Evolutionary conservation across 768 basidiomycete species (phyloP).

Genomic region (Lactarius deliciosus): DNA sequence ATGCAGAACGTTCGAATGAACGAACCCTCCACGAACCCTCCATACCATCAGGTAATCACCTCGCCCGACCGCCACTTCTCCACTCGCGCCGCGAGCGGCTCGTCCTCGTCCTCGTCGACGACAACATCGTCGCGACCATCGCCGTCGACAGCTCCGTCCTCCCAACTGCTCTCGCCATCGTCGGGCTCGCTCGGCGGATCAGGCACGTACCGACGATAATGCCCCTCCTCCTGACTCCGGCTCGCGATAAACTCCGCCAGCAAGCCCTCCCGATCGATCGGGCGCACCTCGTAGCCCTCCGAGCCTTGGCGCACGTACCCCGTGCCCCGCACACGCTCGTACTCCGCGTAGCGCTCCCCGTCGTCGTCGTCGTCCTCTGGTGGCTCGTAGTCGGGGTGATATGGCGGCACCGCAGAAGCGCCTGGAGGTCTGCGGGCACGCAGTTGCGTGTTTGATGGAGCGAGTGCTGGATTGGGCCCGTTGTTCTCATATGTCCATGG

Average conservation of each 20-base stretch:
- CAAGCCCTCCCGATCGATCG: conserved; percentile 62
- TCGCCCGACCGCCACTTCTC: conserved; percentile 33
- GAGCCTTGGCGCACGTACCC: conserved; percentile 62
- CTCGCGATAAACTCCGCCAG: conserved; percentile 55
- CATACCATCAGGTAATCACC: conserved; percentile 34
- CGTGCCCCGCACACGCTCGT: conserved; percentile 27
- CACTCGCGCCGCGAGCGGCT: conserved; percentile 33
- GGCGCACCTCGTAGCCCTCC: conserved; percentile 76
- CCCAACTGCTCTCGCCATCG: conserved; percentile 1
- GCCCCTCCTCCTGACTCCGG: conserved; percentile 53
- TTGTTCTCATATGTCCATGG: conserved; percentile 89
- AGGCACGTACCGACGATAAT: conserved; percentile 70
- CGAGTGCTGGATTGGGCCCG: conserved; percentile 71
- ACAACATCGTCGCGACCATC: not conserved
- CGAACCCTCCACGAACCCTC: not conserved
- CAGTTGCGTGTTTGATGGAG: conserved; percentile 47
- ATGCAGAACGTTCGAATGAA: not conserved
- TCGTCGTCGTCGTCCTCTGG: conserved; percentile 34
- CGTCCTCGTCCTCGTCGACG: conserved; percentile 43
- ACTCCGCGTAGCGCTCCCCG: conserved; percentile 25
- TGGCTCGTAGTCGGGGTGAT: conserved; percentile 68
- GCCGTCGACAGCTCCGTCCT: not conserved
- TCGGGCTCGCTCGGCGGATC: conserved; percentile 44
- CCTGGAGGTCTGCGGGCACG: conserved; percentile 34
- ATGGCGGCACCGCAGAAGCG: conserved; percentile 61